Evolutionary conservation across 495 filamentous ascomycete genomes (phyloP).

Genomic region (Xylaria venustula): DNA sequence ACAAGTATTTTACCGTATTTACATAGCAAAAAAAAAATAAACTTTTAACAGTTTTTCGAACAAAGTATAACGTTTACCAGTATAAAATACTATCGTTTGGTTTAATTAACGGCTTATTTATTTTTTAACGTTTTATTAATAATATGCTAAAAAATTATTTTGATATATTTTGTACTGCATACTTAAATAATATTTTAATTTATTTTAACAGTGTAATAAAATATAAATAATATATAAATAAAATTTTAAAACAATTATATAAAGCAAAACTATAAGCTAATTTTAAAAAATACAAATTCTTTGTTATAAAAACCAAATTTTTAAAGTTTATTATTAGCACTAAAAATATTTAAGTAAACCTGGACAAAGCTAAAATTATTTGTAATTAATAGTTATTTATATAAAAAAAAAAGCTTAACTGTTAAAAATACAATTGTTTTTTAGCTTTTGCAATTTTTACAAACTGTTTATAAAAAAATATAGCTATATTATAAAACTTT

Average conservation of each 20-base stretch:
- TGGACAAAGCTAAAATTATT: no score
- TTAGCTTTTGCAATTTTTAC: slow-evolving; percentile 21
- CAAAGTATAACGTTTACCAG: no score
- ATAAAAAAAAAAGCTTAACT: no score
- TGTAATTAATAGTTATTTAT: no score
- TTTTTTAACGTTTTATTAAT: slow-evolving; percentile 6
- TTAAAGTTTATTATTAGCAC: no score
- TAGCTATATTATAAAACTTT: not conserved
- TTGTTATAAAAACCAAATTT: no score
- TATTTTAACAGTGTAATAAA: not conserved
- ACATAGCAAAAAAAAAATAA: no score
- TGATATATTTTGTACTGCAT: not conserved
- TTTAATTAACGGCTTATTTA: not conserved
- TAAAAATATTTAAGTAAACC: no score
- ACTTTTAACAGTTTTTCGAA: no score
- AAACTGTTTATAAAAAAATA: slow-evolving; percentile 16
- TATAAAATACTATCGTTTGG: not conserved
- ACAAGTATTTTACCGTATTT: no score
- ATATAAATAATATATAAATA: not conserved
- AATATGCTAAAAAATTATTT: not conserved
- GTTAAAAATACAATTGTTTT: slow-evolving; percentile 6
- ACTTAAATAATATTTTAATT: slow-evolving; percentile 8
- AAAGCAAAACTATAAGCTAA: no score
- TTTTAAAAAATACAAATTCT: no score
- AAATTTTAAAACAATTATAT: not conserved